Conservation (phyloP, 176 grass and related monocot genomes). For the Avena eriantha region DNA sequence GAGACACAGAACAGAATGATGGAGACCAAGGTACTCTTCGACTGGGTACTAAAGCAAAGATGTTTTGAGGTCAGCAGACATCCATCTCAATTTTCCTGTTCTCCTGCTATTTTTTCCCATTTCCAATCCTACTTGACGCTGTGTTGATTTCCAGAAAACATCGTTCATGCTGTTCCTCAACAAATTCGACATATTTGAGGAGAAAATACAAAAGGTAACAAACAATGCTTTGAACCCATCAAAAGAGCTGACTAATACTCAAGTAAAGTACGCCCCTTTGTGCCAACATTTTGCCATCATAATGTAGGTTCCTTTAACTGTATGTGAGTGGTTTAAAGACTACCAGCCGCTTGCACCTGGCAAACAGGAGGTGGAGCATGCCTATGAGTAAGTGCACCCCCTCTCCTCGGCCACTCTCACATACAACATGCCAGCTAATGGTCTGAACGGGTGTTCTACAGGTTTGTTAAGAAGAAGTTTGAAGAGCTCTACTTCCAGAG, state of each 20-base stretch:
- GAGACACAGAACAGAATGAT: slow-evolving; percentile 94
- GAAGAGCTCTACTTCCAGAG: slow-evolving; percentile 98
- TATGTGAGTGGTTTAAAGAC: slow-evolving; percentile 97
- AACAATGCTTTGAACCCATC: not conserved
- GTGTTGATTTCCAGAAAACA: slow-evolving; percentile 75
- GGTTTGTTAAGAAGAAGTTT: slow-evolving; percentile 99
- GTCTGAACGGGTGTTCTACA: slow-evolving; percentile 26
- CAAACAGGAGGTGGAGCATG: slow-evolving; percentile 94
- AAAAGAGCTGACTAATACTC: slow-evolving; percentile 7
- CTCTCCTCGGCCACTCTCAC: not conserved
- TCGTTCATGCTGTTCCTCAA: slow-evolving; percentile 98
- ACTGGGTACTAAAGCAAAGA: slow-evolving; percentile 92
- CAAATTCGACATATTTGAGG: slow-evolving; percentile 98
- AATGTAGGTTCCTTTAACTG: slow-evolving; percentile 79
- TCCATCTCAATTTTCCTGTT: not conserved
- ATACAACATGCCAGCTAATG: slow-evolving; percentile 7
- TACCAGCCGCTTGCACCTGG: slow-evolving; percentile 79
- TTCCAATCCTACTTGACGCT: slow-evolving; percentile 7
- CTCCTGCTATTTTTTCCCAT: slow-evolving; percentile 12
- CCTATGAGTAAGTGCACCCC: slow-evolving; percentile 76
- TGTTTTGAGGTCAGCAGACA: slow-evolving; percentile 81
- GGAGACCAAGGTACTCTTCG: slow-evolving; percentile 96
- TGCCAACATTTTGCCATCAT: slow-evolving; percentile 6
- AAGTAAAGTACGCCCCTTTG: not conserved
- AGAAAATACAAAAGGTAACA: slow-evolving; percentile 88